Evolutionary conservation across 139 green algal species (phyloP).

Genomic region (Chlamydomonas asymmetrica): DNA sequence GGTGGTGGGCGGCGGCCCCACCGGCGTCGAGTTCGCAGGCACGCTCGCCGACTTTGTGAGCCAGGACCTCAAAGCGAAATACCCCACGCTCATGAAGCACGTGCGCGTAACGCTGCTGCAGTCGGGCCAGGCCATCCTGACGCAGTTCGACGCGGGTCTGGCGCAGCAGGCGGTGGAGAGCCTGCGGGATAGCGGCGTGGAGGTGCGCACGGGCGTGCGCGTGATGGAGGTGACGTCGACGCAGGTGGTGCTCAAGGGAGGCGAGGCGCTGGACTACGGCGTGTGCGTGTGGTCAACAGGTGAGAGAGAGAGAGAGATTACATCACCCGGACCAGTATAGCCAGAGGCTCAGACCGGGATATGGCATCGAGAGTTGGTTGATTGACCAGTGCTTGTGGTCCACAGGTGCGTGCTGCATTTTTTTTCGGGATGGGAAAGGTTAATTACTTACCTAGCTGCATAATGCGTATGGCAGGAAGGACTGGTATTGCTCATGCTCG

Average conservation of each 20-base stretch:
- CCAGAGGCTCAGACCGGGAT: too few relatives aligned
- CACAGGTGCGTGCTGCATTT: too few relatives aligned
- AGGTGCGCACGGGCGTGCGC: conserved; percentile 46
- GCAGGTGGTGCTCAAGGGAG: conserved; percentile 30
- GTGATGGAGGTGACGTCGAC: conserved; percentile 43
- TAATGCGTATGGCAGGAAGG: too few relatives aligned
- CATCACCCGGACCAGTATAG: too few relatives aligned
- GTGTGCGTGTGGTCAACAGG: conserved; percentile 65
- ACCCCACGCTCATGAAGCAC: conserved; percentile 62
- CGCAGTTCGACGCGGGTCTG: conserved; percentile 53
- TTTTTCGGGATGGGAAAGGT: too few relatives aligned
- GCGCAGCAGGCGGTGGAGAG: conserved; percentile 47
- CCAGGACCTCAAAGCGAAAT: conserved; percentile 61
- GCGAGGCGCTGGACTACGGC: conserved; percentile 52
- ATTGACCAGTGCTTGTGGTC: too few relatives aligned
- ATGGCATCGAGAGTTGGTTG: too few relatives aligned
- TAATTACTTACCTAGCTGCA: too few relatives aligned
- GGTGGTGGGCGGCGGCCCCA: conserved; percentile 86
- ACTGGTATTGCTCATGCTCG: too few relatives aligned
- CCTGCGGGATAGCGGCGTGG: conserved; percentile 48
- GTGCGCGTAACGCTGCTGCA: conserved; percentile 61
- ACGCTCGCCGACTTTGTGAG: conserved; percentile 79
- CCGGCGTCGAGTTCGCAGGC: conserved; percentile 77
- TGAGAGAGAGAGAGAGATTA: too few relatives aligned
- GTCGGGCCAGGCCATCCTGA: conserved; percentile 59